Evolutionary conservation across 2,329 filamentous ascomycete genomes (phyloP).

Genomic region (Alternaria brassicicola): DNA sequence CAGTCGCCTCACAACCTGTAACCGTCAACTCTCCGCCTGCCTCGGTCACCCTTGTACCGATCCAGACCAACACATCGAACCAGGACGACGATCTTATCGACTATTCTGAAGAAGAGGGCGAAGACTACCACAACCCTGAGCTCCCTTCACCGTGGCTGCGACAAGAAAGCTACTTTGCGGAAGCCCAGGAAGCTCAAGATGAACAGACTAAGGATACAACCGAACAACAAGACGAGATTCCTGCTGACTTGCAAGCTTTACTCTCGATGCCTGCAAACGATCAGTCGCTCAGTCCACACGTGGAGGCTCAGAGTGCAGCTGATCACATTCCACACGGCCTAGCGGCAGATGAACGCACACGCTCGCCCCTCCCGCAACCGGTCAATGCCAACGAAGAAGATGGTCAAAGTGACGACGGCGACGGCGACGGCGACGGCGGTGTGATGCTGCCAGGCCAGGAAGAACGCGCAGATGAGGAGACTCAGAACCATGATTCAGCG

Average conservation of each 20-base stretch:
- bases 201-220: neutral
- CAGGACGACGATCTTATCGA: slow-evolving; percentile 43
- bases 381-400: slow-evolving; percentile 3
- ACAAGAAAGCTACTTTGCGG: neutral
- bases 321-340: neutral
- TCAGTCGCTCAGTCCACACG: slow-evolving; percentile 7
- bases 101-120: slow-evolving; percentile 44
- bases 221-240: slow-evolving; percentile 12
- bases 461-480: slow-evolving; percentile 8
- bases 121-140: slow-evolving; percentile 12
- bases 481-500: slow-evolving; percentile 2
- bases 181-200: neutral
- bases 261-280: slow-evolving; percentile 1
- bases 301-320: neutral
- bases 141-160: slow-evolving; percentile 3
- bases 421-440: slow-evolving; percentile 21
- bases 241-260: slow-evolving; percentile 14
- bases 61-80: neutral
- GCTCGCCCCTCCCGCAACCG: neutral
- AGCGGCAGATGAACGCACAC: slow-evolving; percentile 1
- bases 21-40: slow-evolving; percentile 6
- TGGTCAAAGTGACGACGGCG: slow-evolving; percentile 14
- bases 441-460: slow-evolving; percentile 20
- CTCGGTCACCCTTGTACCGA: neutral
- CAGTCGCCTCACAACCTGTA: neutral